phyloP scores from a whole-genome alignment of 1,139 yeast species.

The Pichia sp. region DNA sequence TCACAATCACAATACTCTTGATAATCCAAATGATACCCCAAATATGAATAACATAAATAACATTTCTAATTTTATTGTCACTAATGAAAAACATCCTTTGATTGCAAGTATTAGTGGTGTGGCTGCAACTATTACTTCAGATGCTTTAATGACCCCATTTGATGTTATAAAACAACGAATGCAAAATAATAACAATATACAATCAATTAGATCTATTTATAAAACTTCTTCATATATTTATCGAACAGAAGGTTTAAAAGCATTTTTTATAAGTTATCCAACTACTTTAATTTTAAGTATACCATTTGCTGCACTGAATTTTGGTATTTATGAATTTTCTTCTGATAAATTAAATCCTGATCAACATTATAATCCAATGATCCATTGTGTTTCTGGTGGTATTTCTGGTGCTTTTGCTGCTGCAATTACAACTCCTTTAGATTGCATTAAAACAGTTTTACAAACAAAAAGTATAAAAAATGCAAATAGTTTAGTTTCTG shows the following conservation, averaged over 20 bases:
- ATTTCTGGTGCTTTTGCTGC: constrained; percentile 96
- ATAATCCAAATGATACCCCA: constrained; percentile 6
- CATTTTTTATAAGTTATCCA: constrained; percentile 91
- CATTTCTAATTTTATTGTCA: constrained; percentile 31
- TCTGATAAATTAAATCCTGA: constrained; percentile 74
- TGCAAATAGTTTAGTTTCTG: constrained; percentile 66
- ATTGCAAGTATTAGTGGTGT: constrained; percentile 87
- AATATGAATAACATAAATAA: constrained; percentile 14
- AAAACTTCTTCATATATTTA: constrained; percentile 48
- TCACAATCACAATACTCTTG: not conserved
- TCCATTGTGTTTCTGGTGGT: constrained; percentile 93
- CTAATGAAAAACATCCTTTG: constrained; percentile 68
- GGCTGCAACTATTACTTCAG: constrained; percentile 89
- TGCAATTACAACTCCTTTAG: constrained; percentile 92
- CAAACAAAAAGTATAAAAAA: constrained; percentile 66
- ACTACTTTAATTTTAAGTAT: constrained; percentile 89
- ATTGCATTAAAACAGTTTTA: constrained; percentile 85
- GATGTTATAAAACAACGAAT: constrained; percentile 90
- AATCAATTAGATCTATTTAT: constrained; percentile 8
- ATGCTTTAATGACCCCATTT: constrained; percentile 96
- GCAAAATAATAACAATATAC: constrained; percentile 36
- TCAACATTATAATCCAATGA: constrained; percentile 76
- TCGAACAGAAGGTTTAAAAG: constrained; percentile 67
- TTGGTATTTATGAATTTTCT: constrained; percentile 84
- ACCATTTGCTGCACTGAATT: constrained; percentile 93